Base-by-base conservation (phyloP, 371 early-diverging fungal species). In the Mucor indicus region DNA sequence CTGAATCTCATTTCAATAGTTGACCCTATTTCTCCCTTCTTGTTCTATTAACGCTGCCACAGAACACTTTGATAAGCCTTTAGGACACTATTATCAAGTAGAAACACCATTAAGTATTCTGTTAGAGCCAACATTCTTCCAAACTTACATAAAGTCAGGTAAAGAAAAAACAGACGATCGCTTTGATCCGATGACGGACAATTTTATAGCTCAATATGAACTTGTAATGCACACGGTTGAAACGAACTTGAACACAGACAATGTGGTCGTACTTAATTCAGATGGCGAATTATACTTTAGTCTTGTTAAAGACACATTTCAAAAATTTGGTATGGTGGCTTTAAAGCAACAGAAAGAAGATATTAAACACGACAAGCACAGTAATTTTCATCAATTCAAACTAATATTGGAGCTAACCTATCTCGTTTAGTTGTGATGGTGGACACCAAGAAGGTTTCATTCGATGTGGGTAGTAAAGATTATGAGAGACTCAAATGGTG, bases 401-500 rank as follows among this genome's bases (percentile, higher is more conserved):
- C 9, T 24, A 47, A 10, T 25, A 44, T 11, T 24, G 35, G 40
- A 39, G 45, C 27, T 38, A 9, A 16, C 29, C 15, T 13, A 4
- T 15, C 10, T 13, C 4, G 13, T 23, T 6, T 45, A 83, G 81
- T 77, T 22, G 62, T 81, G 5, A 41, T 57, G 41, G 53, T 84
- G 15, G 68, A 81, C 54, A 24, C 81, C 20, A 44, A 41, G 12
- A 53, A 50, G 5, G 55, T 53, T 0, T 37, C 63, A 4, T 72
- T 84, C 55, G 45, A 57, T n/a, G 72, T 79, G 0, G 74, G 65
- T 3, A 75, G 69, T 29, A 78, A 78, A 20, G 54, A 49, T 5
- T 78, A 68, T 41, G 68, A 81, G 13, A 53, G 82, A 44, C 55
- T 79, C 29, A 67, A 74, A 48, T 79, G 76, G 77, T 80, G 81